phyloP scores from a whole-genome alignment of 2,329 filamentous ascomycete genomes.

The Claviceps fusiformis region DNA sequence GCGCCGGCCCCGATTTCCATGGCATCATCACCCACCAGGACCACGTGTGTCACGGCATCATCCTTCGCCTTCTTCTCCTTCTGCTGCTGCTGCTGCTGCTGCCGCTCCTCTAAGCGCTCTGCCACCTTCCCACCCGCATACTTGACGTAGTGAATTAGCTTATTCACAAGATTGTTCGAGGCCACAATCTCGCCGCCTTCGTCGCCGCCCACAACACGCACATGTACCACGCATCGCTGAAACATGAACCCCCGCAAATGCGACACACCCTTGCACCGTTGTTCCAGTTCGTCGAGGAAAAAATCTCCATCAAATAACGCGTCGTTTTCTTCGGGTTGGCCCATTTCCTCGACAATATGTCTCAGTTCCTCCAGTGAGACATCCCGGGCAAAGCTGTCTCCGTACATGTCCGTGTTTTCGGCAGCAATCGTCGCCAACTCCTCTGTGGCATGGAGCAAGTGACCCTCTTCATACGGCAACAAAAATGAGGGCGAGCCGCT shows the following conservation, averaged over 20 bases:
- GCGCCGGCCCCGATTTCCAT: slow-evolving; percentile 23
- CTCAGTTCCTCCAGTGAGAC: slow-evolving; percentile 49
- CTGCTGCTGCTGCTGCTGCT: slow-evolving; percentile 6
- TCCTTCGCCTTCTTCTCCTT: too few relatives aligned
- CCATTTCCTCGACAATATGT: slow-evolving; percentile 35
- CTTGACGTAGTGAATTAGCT: slow-evolving; percentile 40
- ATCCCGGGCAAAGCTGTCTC: slow-evolving; percentile 73
- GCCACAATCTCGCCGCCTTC: slow-evolving; percentile 10
- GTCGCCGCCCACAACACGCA: slow-evolving; percentile 15
- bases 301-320: slow-evolving; percentile 27
- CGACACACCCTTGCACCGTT: slow-evolving; percentile 39
- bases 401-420: slow-evolving; percentile 58
- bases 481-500: slow-evolving; percentile 42
- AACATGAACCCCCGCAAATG: slow-evolving; percentile 40
- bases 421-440: slow-evolving; percentile 39
- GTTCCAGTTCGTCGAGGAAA: slow-evolving; percentile 42
- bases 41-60: slow-evolving; percentile 54
- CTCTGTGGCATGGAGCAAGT: slow-evolving; percentile 59
- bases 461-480: slow-evolving; percentile 45
- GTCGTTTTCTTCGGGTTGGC: slow-evolving; percentile 29
- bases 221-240: slow-evolving; percentile 27
- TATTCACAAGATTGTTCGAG: slow-evolving; percentile 24
- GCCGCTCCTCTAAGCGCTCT: slow-evolving; percentile 26
- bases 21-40: slow-evolving; percentile 34
- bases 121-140: slow-evolving; percentile 56